Evolutionary conservation across 495 filamentous ascomycete genomes (phyloP), one percentile per base, ranked within the genome.

Genomic region (Pseudotulostoma volvatum): DNA sequence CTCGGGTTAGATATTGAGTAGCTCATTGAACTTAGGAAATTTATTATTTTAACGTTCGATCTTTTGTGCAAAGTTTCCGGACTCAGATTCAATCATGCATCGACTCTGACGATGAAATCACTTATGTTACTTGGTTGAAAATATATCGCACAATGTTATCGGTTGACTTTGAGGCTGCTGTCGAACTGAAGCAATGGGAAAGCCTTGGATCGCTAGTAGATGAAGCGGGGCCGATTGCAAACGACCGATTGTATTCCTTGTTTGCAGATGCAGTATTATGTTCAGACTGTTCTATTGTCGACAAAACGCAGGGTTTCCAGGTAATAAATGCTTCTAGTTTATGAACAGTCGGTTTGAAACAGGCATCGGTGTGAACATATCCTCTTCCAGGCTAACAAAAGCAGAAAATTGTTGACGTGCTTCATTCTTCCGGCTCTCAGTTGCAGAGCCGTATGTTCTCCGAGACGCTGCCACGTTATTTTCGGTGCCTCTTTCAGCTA

Each of bases 101-200:
- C 18, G 38, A 32, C 8, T 38, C 42, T 38, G 20, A 18, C 3
- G 9, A 40, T 36, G 40, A 40, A 20, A 42, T 45, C 21, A 45
- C 65, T 3, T 48, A 63, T 15, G 46, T 51, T 39, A 43, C 9
- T 48, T 63, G 82, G 39, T 48, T 63, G 15, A 52, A 60, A 7
- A 84, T 80, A 46, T 66, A 83, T 38, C 63, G 69, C 23, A 66
- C 67, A 15, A 57, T 88, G 8, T 53, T 84, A 3, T 68, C 73
- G 1, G 79, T 82, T 47, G 76, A 85, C 43, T 79, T 90, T 44
- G 84, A 90, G 59, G 78, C 73, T n/a, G 69, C 74, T 8, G 58
- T 75, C 16, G 60, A 63, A 13, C 58, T 93, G 3, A 70, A 75
- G 44, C 57, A 69, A 13, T 88, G 80, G 81, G 70, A 78, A 42